Evolutionary conservation across 2,329 filamentous ascomycete species (phyloP).

Genomic region (Cladophialophora exuberans): DNA sequence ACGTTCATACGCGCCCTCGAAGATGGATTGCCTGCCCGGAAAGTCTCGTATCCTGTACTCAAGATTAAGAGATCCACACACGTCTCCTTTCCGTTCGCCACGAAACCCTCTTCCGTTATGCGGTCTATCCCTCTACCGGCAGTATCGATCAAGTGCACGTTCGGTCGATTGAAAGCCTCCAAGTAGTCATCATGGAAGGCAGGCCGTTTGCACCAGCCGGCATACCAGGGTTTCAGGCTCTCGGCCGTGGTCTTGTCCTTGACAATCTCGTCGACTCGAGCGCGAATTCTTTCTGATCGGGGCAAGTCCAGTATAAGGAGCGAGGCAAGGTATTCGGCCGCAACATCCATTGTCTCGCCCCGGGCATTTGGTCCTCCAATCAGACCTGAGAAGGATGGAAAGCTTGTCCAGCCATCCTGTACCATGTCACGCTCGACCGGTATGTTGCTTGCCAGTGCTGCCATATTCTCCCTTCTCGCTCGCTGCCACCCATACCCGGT

Average conservation of each 20-base stretch:
- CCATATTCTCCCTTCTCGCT: slow-evolving; percentile 37
- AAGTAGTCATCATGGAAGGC: slow-evolving; percentile 65
- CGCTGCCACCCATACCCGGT: slow-evolving; percentile 35
- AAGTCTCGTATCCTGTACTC: slow-evolving; percentile 47
- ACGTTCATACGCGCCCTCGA: no score
- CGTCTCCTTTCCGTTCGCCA: slow-evolving; percentile 54
- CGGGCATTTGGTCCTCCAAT: not conserved
- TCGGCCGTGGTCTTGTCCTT: slow-evolving; percentile 53
- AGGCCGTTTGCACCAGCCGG: slow-evolving; percentile 65
- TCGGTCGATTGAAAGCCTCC: slow-evolving; percentile 59
- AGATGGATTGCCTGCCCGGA: slow-evolving; percentile 20
- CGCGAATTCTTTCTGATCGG: slow-evolving; percentile 45
- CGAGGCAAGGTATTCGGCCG: not conserved
- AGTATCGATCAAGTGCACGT: slow-evolving; percentile 65
- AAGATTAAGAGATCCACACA: slow-evolving; percentile 52
- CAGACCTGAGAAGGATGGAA: not conserved
- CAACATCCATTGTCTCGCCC: not conserved
- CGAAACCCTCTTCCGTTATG: slow-evolving; percentile 52
- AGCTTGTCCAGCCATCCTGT: slow-evolving; percentile 35
- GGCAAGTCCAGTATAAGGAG: slow-evolving; percentile 18
- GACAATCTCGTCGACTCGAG: slow-evolving; percentile 53
- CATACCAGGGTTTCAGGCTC: slow-evolving; percentile 59
- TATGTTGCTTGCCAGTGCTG: slow-evolving; percentile 25
- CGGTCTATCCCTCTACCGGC: slow-evolving; percentile 55
- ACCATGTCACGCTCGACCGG: slow-evolving; percentile 33